A percentile compares a stretch with the other conserved stretches of the same genome.
phyloP scores from a whole-genome alignment of 1,139 yeast species.

The Geotrichum klebahnii region DNA sequence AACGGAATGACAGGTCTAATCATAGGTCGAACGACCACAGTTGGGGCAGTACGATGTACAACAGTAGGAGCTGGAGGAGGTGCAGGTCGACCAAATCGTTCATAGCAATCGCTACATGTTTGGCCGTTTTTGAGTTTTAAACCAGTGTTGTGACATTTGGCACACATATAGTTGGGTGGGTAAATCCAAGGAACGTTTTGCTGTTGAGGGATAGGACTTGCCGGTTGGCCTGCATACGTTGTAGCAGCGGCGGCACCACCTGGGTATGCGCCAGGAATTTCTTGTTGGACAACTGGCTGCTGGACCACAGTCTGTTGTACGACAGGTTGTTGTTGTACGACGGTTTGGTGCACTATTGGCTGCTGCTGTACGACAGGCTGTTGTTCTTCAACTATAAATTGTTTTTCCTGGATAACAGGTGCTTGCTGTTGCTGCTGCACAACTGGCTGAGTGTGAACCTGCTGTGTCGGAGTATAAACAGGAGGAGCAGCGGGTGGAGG shows the following conservation, averaged over 20 bases:
- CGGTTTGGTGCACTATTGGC: no score
- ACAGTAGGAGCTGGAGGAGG: constrained; percentile 2
- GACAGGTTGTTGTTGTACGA: constrained; percentile 14
- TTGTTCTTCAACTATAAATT: no score
- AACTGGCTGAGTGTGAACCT: no score
- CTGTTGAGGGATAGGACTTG: constrained; percentile 22
- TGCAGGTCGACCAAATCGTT: constrained; percentile 48
- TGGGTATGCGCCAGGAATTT: no score
- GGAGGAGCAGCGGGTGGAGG: constrained; percentile 34
- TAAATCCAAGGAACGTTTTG: constrained; percentile 60
- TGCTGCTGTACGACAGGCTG: no score
- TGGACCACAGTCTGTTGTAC: no score
- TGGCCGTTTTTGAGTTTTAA: constrained; percentile 59
- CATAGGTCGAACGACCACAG: constrained; percentile 4
- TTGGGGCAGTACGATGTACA: constrained; percentile 15
- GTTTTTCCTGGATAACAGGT: no score
- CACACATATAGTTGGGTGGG: constrained; percentile 59
- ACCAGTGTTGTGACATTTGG: constrained; percentile 75
- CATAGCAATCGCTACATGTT: constrained; percentile 72
- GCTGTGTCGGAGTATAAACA: constrained; percentile 31
- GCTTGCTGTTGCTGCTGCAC: no score
- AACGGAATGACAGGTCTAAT: background rate
- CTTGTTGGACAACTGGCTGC: no score
- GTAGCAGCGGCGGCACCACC: constrained; percentile 18
- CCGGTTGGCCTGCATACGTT: constrained; percentile 24